These are phyloP conservation scores for Zygosaccharomyces sapae DNA, from an alignment of 1,139 yeast genomes.

Conservation along the genomic window DNA sequence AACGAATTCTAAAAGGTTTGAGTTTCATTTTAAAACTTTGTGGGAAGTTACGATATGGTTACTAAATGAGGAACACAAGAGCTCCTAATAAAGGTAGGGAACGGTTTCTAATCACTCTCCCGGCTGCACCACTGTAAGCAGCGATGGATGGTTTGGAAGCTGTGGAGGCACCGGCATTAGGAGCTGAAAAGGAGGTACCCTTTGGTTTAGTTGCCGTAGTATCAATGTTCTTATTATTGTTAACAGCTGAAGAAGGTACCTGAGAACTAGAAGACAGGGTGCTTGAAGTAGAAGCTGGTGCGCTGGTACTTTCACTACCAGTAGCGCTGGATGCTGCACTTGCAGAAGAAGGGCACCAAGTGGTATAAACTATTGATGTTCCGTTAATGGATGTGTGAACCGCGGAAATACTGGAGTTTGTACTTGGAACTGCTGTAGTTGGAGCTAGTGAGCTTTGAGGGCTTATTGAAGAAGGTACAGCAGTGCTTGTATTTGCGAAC, in stretches of 20 bases:
- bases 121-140: neutral
- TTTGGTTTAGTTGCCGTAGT: neutral
- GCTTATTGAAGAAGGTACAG: constrained; percentile 13
- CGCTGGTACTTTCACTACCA: neutral
- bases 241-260: neutral
- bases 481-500: constrained; percentile 2
- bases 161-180: neutral
- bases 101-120: neutral
- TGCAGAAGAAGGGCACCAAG: constrained; percentile 34
- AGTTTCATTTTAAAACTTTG: neutral
- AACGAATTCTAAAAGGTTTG: neutral
- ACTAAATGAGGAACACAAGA: neutral
- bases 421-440: neutral
- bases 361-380: constrained; percentile 30
- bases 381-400: constrained; percentile 12
- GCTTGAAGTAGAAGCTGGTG: constrained; percentile 1
- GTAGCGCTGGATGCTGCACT: neutral
- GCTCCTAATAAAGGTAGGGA: neutral
- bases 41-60: neutral
- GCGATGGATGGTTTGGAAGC: neutral
- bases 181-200: neutral
- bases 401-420: neutral
- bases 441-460: neutral
- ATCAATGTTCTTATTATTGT: neutral
- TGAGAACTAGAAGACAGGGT: neutral